Conservation (phyloP, 202 grass and related monocot species). For the Brachypodium distachyon region DNA sequence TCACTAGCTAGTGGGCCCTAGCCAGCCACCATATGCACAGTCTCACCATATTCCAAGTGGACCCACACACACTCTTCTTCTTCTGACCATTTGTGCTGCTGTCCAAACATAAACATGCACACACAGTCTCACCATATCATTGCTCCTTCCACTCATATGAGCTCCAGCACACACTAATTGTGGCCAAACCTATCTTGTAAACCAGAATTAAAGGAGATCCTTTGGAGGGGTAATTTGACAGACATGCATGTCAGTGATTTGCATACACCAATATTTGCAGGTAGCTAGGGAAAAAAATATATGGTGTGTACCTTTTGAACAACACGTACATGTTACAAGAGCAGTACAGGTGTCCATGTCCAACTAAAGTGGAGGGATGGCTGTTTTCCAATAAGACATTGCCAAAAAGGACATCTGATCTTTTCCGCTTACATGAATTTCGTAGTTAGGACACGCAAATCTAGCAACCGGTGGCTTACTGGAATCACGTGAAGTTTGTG, state of each 20-base stretch:
- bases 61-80: neutral
- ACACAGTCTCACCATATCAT: neutral
- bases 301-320: neutral
- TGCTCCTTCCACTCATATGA: neutral
- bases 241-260: too few species aligned
- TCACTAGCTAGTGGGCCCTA: neutral
- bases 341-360: neutral
- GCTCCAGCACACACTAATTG: too few species aligned
- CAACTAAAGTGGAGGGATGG: neutral
- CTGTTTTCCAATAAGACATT: neutral
- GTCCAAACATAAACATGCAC: too few species aligned
- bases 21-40: neutral
- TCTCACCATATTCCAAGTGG: neutral
- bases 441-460: too few species aligned
- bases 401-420: neutral
- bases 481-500: too few species aligned
- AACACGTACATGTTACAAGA: neutral
- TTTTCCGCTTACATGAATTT: neutral
- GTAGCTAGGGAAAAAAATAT: neutral
- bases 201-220: neutral
- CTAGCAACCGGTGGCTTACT: too few species aligned
- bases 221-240: neutral
- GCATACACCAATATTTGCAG: too few species aligned
- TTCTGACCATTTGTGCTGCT: neutral
- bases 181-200: too few species aligned